Percentiles rank a stretch among this genome's conserved stretches.
These are phyloP conservation scores for Debaryomyces nepalensis DNA, from an alignment of 1,139 yeast genomes.

Conservation along the genomic window DNA sequence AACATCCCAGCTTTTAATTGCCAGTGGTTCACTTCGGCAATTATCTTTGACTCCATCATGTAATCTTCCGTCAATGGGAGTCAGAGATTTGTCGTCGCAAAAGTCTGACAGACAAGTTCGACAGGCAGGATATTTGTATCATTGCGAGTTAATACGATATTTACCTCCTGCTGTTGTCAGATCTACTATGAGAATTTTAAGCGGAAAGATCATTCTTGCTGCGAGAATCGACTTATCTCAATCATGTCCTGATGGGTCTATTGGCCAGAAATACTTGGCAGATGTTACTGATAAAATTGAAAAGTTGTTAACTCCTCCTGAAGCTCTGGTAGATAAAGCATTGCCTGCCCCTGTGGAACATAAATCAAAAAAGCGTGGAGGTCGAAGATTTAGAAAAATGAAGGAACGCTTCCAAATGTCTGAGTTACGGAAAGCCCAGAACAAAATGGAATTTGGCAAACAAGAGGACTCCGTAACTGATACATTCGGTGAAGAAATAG, in stretches of 20 bases:
- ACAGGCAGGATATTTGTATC: constrained; percentile 68
- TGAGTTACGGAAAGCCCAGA: constrained; percentile 81
- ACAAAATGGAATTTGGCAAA: constrained; percentile 81
- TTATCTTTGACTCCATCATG: constrained; percentile 80
- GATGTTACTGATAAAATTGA: constrained; percentile 70
- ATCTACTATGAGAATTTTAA: constrained; percentile 76
- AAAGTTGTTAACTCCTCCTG: constrained; percentile 80
- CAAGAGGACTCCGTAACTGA: constrained; percentile 66
- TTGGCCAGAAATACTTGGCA: constrained; percentile 61
- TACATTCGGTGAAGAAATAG: constrained; percentile 78
- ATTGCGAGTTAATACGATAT: constrained; percentile 55
- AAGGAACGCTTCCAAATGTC: constrained; percentile 83
- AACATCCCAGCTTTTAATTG: constrained; percentile 74
- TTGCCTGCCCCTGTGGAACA: constrained; percentile 82
- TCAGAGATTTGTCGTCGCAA: constrained; percentile 53
- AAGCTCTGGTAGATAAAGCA: constrained; percentile 68
- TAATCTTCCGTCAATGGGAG: constrained; percentile 80
- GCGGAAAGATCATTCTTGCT: constrained; percentile 82
- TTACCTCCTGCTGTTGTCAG: constrained; percentile 63
- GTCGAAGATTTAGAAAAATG: constrained; percentile 75
- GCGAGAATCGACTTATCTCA: constrained; percentile 73
- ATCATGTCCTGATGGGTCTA: constrained; percentile 52
- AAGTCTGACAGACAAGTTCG: constrained; percentile 43
- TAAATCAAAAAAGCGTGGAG: constrained; percentile 85
- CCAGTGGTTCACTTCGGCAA: constrained; percentile 72